A percentile compares a stretch with the other conserved stretches of the same genome.
These are phyloP conservation scores for Cutaneotrichosporon cutaneum DNA, from an alignment of 1,284 basidiomycete genomes.

Conservation along the genomic window DNA sequence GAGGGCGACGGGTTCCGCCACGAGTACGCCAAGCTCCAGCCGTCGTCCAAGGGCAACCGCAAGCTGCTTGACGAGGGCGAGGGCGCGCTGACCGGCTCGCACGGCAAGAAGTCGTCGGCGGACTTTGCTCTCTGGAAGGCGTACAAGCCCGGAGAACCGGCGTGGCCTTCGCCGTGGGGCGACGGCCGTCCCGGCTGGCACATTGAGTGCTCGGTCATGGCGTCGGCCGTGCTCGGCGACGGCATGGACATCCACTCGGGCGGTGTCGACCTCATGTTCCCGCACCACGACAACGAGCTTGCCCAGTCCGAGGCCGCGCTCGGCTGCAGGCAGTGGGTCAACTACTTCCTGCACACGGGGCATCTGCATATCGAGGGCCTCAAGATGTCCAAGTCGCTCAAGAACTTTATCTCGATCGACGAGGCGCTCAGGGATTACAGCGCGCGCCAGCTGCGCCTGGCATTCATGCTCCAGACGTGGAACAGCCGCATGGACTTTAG, in stretches of 20 bases:
- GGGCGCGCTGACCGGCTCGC: constrained; percentile 71
- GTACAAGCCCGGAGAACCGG: constrained; percentile 95
- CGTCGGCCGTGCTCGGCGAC: constrained; percentile 83
- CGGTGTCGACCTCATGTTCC: constrained; percentile 94
- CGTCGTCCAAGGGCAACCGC: constrained; percentile 90
- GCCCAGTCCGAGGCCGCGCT: constrained; percentile 98
- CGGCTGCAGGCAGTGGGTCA: constrained; percentile 91
- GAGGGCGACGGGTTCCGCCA: constrained; percentile 60
- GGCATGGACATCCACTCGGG: constrained; percentile 98
- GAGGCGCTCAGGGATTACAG: constrained; percentile 86
- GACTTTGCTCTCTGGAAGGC: constrained; percentile 99
- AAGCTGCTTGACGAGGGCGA: constrained; percentile 91
- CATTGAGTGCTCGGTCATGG: constrained; percentile 99
- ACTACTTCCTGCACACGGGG: constrained; percentile 98
- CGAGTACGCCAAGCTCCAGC: constrained; percentile 91
- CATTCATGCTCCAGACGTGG: constrained; percentile 91
- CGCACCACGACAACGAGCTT: constrained; percentile 99
- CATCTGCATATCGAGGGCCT: constrained; percentile 98
- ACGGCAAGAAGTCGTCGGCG: constrained; percentile 59
- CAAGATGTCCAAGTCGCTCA: constrained; percentile 99
- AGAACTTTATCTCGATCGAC: constrained; percentile 97
- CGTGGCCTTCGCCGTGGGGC: constrained; percentile 97
- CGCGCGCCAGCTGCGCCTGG: constrained; percentile 87
- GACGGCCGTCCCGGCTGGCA: constrained; percentile 98
- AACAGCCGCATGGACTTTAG: constrained; percentile 93